Evolutionary conservation across 495 filamentous ascomycete genomes (phyloP), one percentile per base, ranked within the genome.

Genomic region (Podospora appendiculata): DNA sequence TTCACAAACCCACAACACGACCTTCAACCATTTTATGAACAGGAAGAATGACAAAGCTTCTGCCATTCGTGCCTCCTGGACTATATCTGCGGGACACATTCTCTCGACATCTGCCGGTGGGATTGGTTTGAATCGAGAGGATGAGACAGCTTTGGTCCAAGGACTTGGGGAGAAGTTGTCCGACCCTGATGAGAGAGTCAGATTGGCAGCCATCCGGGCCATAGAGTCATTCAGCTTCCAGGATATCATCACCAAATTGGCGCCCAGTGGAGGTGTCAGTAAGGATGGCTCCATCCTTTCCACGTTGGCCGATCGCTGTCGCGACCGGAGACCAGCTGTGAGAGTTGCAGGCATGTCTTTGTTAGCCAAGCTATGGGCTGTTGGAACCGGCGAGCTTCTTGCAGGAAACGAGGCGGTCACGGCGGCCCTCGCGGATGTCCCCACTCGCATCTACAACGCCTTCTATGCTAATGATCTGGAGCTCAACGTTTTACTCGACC

Each of bases 401-500:
- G 82, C 83, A 41, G 88, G 87, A 14, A 86, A 92, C 56, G 89
- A 95, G 56, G 70, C 78, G 8, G 83, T 95, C 13, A 77, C 75
- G 6, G 73, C 80, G 18, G 74, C 89, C 11, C 70, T 99, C 10
- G 84, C 84, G 12, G 84, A 83, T 44, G 88, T 90, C 41, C 92
- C 93, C 11, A 85, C 84, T 2, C 90, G 83, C 60, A 90, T 97
- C 38, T 81, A 95, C 50, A 89, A 90, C 58, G 83, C 88, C 0
- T 88, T 85, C 55, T 99, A 95, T 62, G 86, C 91, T 43, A 96
- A 96, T 62, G 90, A 96, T 61, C 72, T 73, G 5, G 90, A 95
- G 53, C 80, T 96, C 48, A 91, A 90, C 64, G 78, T 87, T 17
- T 70, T 90, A 44, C 75, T 96, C 34, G 91, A 96, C 53, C 82